phyloP scores from a whole-genome alignment of 2,329 filamentous ascomycete species.

The Apiospora rasikravindrae region DNA sequence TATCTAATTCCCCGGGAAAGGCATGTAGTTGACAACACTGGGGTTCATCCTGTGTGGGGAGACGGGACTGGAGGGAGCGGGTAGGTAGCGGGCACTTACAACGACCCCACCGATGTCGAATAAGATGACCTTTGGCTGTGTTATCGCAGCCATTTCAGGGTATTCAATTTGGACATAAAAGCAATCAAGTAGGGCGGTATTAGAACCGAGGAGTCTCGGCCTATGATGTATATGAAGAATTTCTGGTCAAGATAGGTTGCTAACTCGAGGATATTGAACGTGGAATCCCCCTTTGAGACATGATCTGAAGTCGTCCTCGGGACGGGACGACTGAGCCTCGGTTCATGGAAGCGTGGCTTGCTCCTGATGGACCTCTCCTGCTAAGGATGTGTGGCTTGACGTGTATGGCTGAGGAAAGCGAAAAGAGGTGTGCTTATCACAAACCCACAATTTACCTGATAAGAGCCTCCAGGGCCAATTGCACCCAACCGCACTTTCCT shows the following conservation, averaged over 20 bases:
- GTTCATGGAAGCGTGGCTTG: constrained; percentile 1
- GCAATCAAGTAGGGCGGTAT: neutral
- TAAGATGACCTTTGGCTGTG: constrained; percentile 74
- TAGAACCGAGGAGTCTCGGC: neutral
- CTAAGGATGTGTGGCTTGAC: neutral
- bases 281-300: neutral
- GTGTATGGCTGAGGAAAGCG: neutral
- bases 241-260: constrained; percentile 20
- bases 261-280: neutral
- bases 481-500: constrained; percentile 9
- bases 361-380: neutral
- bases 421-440: neutral
- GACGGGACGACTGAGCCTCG: constrained; percentile 2
- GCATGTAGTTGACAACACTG: neutral
- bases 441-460: neutral
- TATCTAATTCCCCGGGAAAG: neutral
- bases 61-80: constrained; percentile 7
- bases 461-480: neutral
- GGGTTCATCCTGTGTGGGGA: neutral
- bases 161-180: neutral
- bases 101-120: constrained; percentile 98
- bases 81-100: constrained; percentile 63
- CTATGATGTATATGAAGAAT: neutral
- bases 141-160: constrained; percentile 46
- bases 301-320: neutral